A percentile compares a stretch with the other conserved stretches of the same genome.
Conservation (phyloP, 768 basidiomycete genomes). For the Leccinum barrowsii region DNA sequence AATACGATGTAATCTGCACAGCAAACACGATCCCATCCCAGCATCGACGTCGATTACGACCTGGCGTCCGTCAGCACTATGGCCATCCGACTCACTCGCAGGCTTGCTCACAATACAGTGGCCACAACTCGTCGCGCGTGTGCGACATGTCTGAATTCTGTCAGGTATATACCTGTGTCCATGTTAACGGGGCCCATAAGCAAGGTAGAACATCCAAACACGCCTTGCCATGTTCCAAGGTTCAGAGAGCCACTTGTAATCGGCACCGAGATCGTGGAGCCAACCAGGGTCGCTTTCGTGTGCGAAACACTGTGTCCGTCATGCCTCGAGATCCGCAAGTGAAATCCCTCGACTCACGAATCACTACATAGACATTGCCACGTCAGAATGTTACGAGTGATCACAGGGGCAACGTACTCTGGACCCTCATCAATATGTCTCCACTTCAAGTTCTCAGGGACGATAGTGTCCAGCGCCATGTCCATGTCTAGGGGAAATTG, state of each 20-base stretch:
- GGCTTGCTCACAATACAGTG: conserved; percentile 64
- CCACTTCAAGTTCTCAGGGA: conserved; percentile 83
- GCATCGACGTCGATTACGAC: conserved; percentile 1
- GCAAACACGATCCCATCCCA: neutral
- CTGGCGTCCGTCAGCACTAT: conserved; percentile 8
- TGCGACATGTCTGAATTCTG: conserved; percentile 71
- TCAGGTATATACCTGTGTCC: conserved; percentile 71
- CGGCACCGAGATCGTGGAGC: conserved; percentile 77
- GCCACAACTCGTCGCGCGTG: conserved; percentile 74
- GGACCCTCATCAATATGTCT: conserved; percentile 88
- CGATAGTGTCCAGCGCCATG: conserved; percentile 87
- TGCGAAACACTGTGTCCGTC: conserved; percentile 67
- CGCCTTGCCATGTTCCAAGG: conserved; percentile 93
- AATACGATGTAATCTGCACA: neutral
- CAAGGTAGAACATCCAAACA: conserved; percentile 8
- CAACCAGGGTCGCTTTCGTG: conserved; percentile 84
- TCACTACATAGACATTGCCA: conserved; percentile 45
- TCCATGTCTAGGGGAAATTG: conserved; percentile 71
- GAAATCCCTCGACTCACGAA: conserved; percentile 50
- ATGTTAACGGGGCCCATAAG: conserved; percentile 1
- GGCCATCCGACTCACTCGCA: neutral
- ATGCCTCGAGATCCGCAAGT: neutral
- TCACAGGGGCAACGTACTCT: conserved; percentile 49
- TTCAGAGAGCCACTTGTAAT: conserved; percentile 76
- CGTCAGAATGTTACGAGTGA: conserved; percentile 3